Evolutionary conservation across 805 yeast genomes (phyloP), one percentile per base, ranked within the genome.

Genomic region (Wickerhamomyces xylosicus): DNA sequence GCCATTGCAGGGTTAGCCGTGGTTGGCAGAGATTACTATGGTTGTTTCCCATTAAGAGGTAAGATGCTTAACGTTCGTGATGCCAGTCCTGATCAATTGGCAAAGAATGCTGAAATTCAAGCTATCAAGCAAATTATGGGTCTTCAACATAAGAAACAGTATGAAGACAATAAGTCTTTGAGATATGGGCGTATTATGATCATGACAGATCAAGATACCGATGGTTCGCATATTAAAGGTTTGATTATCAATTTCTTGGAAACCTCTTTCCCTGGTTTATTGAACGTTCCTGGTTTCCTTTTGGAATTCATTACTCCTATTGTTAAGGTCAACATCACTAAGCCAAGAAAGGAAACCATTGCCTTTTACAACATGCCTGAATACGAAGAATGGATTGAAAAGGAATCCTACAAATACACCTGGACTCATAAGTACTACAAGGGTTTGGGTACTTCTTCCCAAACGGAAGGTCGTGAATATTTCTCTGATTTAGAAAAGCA

Each of bases 171-270:
- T 14, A 73, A 74, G 41, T 77, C 81, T 4, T 66, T 92, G 45
- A 77, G 98, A 58, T 92, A 92, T 56, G 98, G 98, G 29, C 95
- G 87, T 58, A 73, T 92, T 37, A 92, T 92, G 97, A 87, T 92
- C 57, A 92, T 92, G 97, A 87, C 98, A 6, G 98, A 92, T 82
- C 98, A 92, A 64, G 98, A 92, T 85, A 95, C 89, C 51, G 98
- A 92, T 71, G 98, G 98, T 44, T 83, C 95, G 15, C 98, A 92
- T 66, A 92, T 92, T 58, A 92, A 92, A 58, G 98, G 98, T 47
- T 71, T 92, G 48, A 74, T 92, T 41, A 92, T 92, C 53, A 92
- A 92, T 58, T 92, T 92, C 54, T 64, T 92, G 42, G 97, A 90
- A 59, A 74, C 90, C 4, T 82, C 95, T 25, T 92, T 92, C 65